Conservation (phyloP, 2,329 filamentous ascomycete species). For the Fusarium goolgardi region DNA sequence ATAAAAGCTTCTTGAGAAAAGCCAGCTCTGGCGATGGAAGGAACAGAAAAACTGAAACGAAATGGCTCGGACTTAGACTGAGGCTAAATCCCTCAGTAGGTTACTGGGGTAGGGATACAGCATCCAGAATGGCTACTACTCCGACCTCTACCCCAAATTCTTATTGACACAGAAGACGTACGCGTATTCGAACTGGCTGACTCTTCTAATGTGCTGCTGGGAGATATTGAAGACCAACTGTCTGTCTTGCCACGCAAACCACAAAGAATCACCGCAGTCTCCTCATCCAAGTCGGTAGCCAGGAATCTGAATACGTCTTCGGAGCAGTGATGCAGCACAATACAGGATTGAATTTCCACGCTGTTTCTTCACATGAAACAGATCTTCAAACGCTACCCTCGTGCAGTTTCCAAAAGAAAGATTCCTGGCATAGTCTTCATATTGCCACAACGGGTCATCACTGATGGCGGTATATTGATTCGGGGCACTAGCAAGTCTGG, state of each 20-base stretch:
- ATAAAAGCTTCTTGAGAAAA: not conserved
- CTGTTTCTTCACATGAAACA: not conserved
- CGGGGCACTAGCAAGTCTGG: not conserved
- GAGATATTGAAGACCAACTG: not conserved
- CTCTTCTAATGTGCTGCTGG: not conserved
- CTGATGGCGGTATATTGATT: not conserved
- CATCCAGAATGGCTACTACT: not conserved
- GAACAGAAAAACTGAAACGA: not conserved
- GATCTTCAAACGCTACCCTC: not conserved
- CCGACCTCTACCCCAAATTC: not conserved
- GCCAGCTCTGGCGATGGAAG: not conserved
- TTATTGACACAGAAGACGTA: not conserved
- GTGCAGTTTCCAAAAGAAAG: not conserved
- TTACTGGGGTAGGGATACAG: not conserved
- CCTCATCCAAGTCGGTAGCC: too few species aligned
- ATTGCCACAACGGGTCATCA: not conserved
- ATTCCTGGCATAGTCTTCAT: not conserved
- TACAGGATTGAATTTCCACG: not conserved
- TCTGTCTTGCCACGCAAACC: too few species aligned
- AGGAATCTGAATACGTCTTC: not conserved
- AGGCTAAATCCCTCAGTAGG: not conserved
- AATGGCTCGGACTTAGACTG: not conserved
- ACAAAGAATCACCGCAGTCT: not conserved
- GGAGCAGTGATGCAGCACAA: not conserved
- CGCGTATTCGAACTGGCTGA: not conserved